Evolutionary conservation across 257 asterid genomes (phyloP).

Genomic region (Striga asiatica): DNA sequence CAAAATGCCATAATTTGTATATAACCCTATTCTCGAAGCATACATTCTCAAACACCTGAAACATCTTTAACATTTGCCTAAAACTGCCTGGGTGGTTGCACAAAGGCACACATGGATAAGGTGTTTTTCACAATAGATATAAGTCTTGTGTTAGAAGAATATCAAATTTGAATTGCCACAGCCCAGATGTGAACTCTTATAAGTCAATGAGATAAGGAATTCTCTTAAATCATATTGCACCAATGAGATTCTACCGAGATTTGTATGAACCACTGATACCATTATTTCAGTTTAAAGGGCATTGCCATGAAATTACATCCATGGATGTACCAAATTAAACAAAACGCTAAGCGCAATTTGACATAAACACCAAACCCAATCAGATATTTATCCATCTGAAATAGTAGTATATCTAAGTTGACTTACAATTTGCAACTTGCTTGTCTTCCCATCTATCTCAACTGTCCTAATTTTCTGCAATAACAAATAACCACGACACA

Average conservation of each 20-base stretch:
- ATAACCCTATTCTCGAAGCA: constrained; percentile 8
- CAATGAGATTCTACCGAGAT: neutral
- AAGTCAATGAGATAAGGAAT: neutral
- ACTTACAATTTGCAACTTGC: constrained; percentile 97
- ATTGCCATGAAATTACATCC: neutral
- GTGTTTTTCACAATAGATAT: neutral
- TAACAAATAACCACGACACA: neutral
- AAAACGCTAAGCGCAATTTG: neutral
- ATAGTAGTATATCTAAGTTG: constrained; percentile 1
- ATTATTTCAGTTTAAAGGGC: neutral
- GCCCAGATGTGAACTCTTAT: neutral
- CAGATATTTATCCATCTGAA: no score
- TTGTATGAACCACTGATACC: neutral
- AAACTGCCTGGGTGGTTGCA: no score
- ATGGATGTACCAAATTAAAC: neutral
- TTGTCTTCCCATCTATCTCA: constrained; percentile 91
- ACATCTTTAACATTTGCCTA: neutral
- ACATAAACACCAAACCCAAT: no score
- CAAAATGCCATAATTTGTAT: neutral
- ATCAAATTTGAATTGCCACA: neutral
- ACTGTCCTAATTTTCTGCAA: constrained; percentile 93
- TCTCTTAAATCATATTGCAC: neutral
- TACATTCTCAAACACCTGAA: neutral
- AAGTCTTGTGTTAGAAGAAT: neutral
- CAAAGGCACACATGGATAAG: no score